phyloP scores from a whole-genome alignment of 768 basidiomycete genomes.

The Collybiopsis confluens region DNA sequence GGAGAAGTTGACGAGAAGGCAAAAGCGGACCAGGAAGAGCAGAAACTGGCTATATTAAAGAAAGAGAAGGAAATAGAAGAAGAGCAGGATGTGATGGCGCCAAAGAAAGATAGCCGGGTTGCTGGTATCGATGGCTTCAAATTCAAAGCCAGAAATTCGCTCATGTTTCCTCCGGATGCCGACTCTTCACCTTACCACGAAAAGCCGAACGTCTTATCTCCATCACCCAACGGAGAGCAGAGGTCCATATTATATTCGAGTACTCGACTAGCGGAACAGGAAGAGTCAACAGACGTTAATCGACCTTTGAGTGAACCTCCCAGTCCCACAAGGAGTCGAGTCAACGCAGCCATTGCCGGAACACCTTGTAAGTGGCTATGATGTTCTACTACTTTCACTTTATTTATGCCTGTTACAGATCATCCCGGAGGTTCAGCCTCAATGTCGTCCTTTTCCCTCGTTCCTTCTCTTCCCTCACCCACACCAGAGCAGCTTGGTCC shows the following conservation, averaged over 20 bases:
- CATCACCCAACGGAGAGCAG: slow-evolving; percentile 33
- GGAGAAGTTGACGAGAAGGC: slow-evolving; percentile 21
- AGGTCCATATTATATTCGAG: slow-evolving; percentile 73
- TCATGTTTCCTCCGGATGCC: slow-evolving; percentile 95
- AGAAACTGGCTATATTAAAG: slow-evolving; percentile 24
- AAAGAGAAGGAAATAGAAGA: slow-evolving; percentile 20
- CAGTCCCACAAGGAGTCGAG: slow-evolving; percentile 86
- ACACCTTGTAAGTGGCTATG: slow-evolving; percentile 67
- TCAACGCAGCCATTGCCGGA: slow-evolving; percentile 90
- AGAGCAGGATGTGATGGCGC: slow-evolving; percentile 70
- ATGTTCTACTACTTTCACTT: neutral
- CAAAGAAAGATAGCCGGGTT: slow-evolving; percentile 64
- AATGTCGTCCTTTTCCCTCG: slow-evolving; percentile 57
- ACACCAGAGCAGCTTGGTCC: slow-evolving; percentile 80
- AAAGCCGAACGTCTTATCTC: slow-evolving; percentile 21
- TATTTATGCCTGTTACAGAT: slow-evolving; percentile 38
- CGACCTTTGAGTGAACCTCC: slow-evolving; percentile 57
- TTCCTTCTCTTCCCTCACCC: slow-evolving; percentile 85
- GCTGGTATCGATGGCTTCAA: slow-evolving; percentile 80
- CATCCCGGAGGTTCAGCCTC: slow-evolving; percentile 51
- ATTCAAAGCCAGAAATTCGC: slow-evolving; percentile 86
- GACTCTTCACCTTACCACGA: slow-evolving; percentile 76
- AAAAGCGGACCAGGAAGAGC: slow-evolving; percentile 17
- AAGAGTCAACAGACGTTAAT: slow-evolving; percentile 40
- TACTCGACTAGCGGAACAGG: slow-evolving; percentile 77